Evolutionary conservation across 2,329 filamentous ascomycete species (phyloP), one percentile per base, ranked within the genome.

Genomic region (Penicillium sp.): DNA sequence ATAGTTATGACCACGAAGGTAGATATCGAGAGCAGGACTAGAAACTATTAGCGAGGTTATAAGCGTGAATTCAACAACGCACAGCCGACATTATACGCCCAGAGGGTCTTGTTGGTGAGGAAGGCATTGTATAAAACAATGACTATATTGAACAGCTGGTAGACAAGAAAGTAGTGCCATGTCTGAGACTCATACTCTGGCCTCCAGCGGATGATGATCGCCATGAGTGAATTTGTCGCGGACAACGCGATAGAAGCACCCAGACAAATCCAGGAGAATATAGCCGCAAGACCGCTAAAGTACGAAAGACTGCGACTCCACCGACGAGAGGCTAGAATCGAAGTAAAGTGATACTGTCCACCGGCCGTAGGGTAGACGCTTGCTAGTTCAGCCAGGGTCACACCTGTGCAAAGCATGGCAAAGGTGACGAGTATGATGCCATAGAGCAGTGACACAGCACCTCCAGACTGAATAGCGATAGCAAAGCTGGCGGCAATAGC

Each of bases 401-500:
- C 38, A 23, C 47, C 56, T 23, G 48, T 58, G 56, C 47, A 58
- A 38, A 58, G 58, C 68, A 70, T 70, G 49, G 64, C 66, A 30
- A 63, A 35, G 15, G 67, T 64, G 26, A 70, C 68, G 29, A 61
- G 47, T n/a, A 70, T 59, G 30, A 70, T 69, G 13, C 68, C 68
- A 46, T 70, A 70, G 7, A 70, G 62, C 13, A 70, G 56, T 3
- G 68, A 68, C n/a, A 68, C 46, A 1, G 68, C 60, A 1, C 68
- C 68, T 11, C 68, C 68, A 6, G 66, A 69, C 55, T 69, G 67
- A 17, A 70, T 67, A 30, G 68, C 67, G 19, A 70, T 69, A 15
- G 67, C 60, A n/a, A 69, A 70, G n/a, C 68, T 70, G 13, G 67
- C 51, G 11, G 68, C 68, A 15, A 70, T 70, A 13, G 68, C 68